A percentile compares a stretch with the other conserved stretches of the same genome.
phyloP scores from a whole-genome alignment of 495 filamentous ascomycete species.

The Talaromyces thailandensis region DNA sequence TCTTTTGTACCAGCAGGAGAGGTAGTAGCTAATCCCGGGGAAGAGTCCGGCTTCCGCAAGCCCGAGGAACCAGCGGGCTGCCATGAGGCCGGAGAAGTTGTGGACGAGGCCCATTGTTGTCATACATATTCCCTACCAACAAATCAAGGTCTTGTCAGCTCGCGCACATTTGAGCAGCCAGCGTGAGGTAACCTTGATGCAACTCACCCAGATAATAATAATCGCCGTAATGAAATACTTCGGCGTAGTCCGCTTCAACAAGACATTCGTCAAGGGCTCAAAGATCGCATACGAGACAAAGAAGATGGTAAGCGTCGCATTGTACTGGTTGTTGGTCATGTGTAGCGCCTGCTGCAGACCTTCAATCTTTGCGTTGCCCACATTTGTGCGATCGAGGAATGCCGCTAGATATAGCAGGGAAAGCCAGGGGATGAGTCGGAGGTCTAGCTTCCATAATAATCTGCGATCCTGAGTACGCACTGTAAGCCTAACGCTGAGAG shows the following conservation, averaged over 20 bases:
- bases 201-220: constrained; percentile 45
- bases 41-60: constrained; percentile 78
- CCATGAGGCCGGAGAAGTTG: constrained; percentile 72
- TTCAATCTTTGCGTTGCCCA: constrained; percentile 83
- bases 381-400: constrained; percentile 78
- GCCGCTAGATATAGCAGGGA: constrained; percentile 77
- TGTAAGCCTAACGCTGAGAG: not conserved
- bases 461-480: constrained; percentile 46
- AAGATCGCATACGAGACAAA: constrained; percentile 86
- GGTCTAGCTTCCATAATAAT: constrained; percentile 62
- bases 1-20: constrained; percentile 82
- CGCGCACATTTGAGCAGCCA: not conserved
- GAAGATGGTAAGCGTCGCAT: constrained; percentile 72
- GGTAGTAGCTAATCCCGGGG: constrained; percentile 80
- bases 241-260: constrained; percentile 68
- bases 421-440: constrained; percentile 70
- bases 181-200: not conserved
- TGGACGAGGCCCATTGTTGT: constrained; percentile 73
- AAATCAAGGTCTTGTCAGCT: constrained; percentile 1
- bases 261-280: constrained; percentile 79
- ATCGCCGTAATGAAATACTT: constrained; percentile 60
- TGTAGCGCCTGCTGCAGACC: constrained; percentile 55
- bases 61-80: constrained; percentile 79
- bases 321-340: constrained; percentile 65
- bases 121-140: constrained; percentile 64